Conservation (phyloP, 1,284 basidiomycete species). For the Ustilago nuda region DNA sequence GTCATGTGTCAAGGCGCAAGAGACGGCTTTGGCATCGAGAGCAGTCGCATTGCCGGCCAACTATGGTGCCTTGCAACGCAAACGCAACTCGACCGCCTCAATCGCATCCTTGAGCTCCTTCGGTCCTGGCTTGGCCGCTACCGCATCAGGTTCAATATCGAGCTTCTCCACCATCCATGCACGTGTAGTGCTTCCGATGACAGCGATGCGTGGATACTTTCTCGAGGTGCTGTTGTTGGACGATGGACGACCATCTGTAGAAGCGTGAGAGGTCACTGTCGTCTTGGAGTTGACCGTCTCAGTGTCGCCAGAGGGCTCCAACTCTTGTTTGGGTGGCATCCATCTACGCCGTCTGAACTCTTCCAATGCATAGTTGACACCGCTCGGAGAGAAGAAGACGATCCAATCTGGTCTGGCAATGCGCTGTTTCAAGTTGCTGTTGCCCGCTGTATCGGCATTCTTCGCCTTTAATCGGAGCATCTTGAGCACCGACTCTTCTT, state of each 20-base stretch:
- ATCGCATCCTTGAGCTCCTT: slow-evolving; percentile 62
- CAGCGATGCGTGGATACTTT: slow-evolving; percentile 58
- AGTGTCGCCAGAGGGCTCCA: neutral
- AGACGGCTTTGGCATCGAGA: neutral
- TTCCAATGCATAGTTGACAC: slow-evolving; percentile 61
- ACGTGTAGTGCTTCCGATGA: slow-evolving; percentile 60
- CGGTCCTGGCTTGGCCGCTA: slow-evolving; percentile 60
- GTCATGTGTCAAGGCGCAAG: too few relatives aligned
- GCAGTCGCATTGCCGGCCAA: neutral
- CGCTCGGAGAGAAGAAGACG: slow-evolving; percentile 68
- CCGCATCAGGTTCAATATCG: slow-evolving; percentile 58
- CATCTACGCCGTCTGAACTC: slow-evolving; percentile 56
- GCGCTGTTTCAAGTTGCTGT: slow-evolving; percentile 8
- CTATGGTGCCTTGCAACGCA: slow-evolving; percentile 24
- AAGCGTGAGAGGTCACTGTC: slow-evolving; percentile 28
- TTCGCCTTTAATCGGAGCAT: slow-evolving; percentile 33
- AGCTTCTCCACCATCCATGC: slow-evolving; percentile 57
- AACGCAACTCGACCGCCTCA: slow-evolving; percentile 49
- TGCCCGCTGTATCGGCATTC: slow-evolving; percentile 11
- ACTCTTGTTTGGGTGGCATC: slow-evolving; percentile 40
- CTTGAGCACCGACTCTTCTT: slow-evolving; percentile 37
- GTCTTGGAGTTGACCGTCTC: slow-evolving; percentile 17
- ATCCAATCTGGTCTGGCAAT: slow-evolving; percentile 62
- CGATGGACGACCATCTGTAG: neutral
- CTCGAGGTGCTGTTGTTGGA: slow-evolving; percentile 11